These are phyloP conservation scores for Candida maltosa DNA, from an alignment of 805 yeast genomes.

Conservation along the genomic window DNA sequence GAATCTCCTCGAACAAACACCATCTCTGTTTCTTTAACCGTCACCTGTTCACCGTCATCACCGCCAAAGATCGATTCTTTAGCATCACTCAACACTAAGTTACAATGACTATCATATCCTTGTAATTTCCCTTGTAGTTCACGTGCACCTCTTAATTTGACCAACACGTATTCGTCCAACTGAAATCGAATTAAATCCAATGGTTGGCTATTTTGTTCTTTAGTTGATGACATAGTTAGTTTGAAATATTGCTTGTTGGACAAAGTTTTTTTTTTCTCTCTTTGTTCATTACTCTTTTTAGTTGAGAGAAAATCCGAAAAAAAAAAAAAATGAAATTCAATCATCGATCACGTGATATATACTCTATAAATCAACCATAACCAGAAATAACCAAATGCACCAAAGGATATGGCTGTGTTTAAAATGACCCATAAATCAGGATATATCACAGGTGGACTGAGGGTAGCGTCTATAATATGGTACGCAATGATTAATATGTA, in stretches of 20 bases:
- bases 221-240: too few species aligned
- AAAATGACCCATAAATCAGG: conserved; percentile 87
- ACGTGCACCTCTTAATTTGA: conserved; percentile 91
- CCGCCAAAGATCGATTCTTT: conserved; percentile 73
- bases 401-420: conserved; percentile 72
- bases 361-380: conserved; percentile 76
- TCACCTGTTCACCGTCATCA: conserved; percentile 24
- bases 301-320: too few species aligned
- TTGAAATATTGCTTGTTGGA: too few species aligned
- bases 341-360: too few species aligned
- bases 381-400: conserved; percentile 72
- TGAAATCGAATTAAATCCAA: conserved; percentile 82
- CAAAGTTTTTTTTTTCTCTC: too few species aligned
- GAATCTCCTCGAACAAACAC: conserved; percentile 97
- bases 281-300: too few species aligned
- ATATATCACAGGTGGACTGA: conserved; percentile 53
- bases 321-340: too few species aligned
- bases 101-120: conserved; percentile 95
- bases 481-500: conserved; percentile 45
- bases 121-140: conserved; percentile 88
- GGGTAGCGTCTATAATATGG: conserved; percentile 51
- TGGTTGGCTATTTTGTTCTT: too few species aligned
- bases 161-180: conserved; percentile 80
- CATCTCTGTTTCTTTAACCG: conserved; percentile 69
- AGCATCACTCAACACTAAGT: conserved; percentile 91